Evolutionary conservation across 2,329 filamentous ascomycete species (phyloP), one percentile per base, ranked within the genome.

Genomic region (Penicillium sp.): DNA sequence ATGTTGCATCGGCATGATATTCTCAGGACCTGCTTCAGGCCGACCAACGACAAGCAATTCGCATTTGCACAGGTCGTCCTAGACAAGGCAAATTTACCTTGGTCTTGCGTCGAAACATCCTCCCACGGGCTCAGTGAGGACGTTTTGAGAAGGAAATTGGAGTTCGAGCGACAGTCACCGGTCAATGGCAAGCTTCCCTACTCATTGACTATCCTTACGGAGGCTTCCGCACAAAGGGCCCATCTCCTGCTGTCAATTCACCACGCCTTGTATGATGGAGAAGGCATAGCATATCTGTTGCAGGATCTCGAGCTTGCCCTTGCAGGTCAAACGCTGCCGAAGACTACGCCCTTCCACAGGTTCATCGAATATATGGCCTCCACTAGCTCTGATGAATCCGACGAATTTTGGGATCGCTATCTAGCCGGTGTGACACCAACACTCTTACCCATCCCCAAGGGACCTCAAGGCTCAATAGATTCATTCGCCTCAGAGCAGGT

Each of bases 201-300:
- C 51, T 67, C 62, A 6, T 52, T 73, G 39, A 65, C 63, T 19
- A 29, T 64, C 0, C 65, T 74, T 22, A 61, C 53, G 8, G 59
- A 63, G 27, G 43, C 60, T 1, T 50, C 37, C 9, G 48, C 47
- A 0, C 54, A 61, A 14, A 55, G 56, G 13, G 53, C 48, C 5
- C 46, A 68, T 31, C 61, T 75, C 14, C 64, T 81, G 3, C 75
- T 87, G 48, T 78, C 78, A 22, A 86, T 86, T 64, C 92, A 96
- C 65, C 93, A 97, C 74, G 90, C 91, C 2, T 77, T 96, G 0
- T 96, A 96, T 65, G 93, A 97, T 73, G 93, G 89, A 0, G 86
- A 89, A 35, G 91, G 91, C 0, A 88, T 96, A 67, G 77, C 81
- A 1, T 79, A 81, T 9, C 77, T 97, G 0, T 81, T 93, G 24